A percentile compares a stretch with the other conserved stretches of the same genome.
Evolutionary conservation across 331 rosid species (phyloP).

Genomic region (Stylosanthes scabra): DNA sequence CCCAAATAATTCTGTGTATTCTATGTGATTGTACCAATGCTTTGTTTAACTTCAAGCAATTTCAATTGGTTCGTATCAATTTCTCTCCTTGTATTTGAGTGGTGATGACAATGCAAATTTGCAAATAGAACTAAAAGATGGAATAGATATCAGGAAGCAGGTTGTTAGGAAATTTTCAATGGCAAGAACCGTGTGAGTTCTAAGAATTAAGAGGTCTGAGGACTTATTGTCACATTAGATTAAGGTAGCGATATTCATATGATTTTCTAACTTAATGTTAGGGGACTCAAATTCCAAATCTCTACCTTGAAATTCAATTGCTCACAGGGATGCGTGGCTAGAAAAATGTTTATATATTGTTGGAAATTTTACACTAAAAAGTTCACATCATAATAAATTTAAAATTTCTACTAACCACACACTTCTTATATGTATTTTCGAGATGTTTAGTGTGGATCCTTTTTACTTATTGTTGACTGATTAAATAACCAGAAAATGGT

Average conservation of each 20-base stretch:
- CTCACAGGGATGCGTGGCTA: not conserved
- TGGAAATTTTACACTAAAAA: too few species aligned
- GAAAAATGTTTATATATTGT: too few species aligned
- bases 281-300: not conserved
- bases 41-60: slow-evolving; percentile 23
- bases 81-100: not conserved
- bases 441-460: too few species aligned
- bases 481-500: too few species aligned
- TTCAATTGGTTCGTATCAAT: not conserved
- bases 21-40: not conserved
- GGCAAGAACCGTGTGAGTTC: not conserved
- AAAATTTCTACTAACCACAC: too few species aligned
- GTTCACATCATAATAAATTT: too few species aligned
- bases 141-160: not conserved
- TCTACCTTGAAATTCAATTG: not conserved
- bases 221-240: not conserved
- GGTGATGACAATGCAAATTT: not conserved
- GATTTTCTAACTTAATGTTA: not conserved
- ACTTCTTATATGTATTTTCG: too few species aligned
- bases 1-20: slow-evolving; percentile 40
- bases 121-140: not conserved
- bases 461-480: too few species aligned
- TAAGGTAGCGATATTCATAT: not conserved
- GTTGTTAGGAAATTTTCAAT: not conserved
- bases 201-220: not conserved